Base-by-base conservation (phyloP, 208 protist species). In the Leptomonas seymouri region DNA sequence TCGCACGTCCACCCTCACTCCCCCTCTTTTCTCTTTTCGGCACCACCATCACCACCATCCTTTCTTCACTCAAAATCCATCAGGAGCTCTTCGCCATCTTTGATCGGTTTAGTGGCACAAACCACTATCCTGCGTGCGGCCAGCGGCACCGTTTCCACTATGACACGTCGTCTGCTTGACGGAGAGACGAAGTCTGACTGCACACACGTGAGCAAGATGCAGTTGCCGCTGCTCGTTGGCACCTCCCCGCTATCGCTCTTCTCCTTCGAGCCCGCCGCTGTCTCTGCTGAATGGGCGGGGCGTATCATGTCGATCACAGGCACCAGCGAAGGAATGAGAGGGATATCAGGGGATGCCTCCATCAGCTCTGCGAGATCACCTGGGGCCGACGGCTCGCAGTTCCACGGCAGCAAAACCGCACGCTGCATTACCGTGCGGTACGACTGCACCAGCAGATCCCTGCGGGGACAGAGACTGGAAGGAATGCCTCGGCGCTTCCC, bases 281-380 rank as follows among this genome's bases (percentile, higher is more conserved):
- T 53, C 27, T 28, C 54, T 7, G 39, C 48, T 12, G 56, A 41
- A 8, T 46, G 39, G 0, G 75, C 58, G 0, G 82, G 42, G 6
- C 79, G 73, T 55, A 97, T 86, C 36, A 92, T 62, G 63, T 94
- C 91, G 2, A 97, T 76, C 4, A 87, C 63, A 15, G 91, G 91
- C 16, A 97, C 82, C 39, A 97, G 76, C 6, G 91, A 91, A 1
- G 89, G 87, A n/a, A 93, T 21, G 18, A 87, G 58, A 14, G 82
- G 67, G 23, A 93, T 57, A n/a, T 87, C 79, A 0, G 80, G 80
- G 7, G 75, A 65, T 16, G 59, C 31, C 49, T 69, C 77, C 4
- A 94, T 78, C 39, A 97, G 65, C 54, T 90, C 85, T 2, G 85
- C 56, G 60, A 97, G 71, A 48, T 88, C 81, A 12, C 51, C 84